These are phyloP conservation scores for Phytophthora meadii DNA, from an alignment of 352 stramenopile species.

Conservation along the genomic window DNA sequence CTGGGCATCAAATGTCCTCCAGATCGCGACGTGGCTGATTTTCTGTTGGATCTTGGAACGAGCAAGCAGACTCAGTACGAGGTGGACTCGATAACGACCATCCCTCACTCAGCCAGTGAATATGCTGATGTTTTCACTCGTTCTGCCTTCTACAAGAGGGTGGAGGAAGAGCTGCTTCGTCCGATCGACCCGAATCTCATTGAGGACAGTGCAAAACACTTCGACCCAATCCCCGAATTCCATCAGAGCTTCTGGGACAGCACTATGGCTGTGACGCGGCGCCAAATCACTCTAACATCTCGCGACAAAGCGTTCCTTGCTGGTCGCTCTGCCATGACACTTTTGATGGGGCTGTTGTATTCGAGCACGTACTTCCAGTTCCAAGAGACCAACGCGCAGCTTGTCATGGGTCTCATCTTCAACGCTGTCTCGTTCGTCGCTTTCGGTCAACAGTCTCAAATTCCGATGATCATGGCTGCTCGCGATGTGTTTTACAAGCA, in stretches of 20 bases:
- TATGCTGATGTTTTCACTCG: slow-evolving; percentile 31
- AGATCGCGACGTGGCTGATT: slow-evolving; percentile 88
- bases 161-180: slow-evolving; percentile 22
- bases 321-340: slow-evolving; percentile 39
- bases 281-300: slow-evolving; percentile 49
- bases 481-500: slow-evolving; percentile 84
- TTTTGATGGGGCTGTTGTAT: slow-evolving; percentile 53
- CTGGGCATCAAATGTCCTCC: slow-evolving; percentile 67
- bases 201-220: slow-evolving; percentile 66
- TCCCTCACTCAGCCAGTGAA: slow-evolving; percentile 30
- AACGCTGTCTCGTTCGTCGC: slow-evolving; percentile 71
- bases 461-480: slow-evolving; percentile 72
- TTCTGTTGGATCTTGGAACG: slow-evolving; percentile 77
- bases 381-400: slow-evolving; percentile 33
- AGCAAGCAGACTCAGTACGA: slow-evolving; percentile 49
- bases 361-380: slow-evolving; percentile 51
- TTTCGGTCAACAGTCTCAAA: slow-evolving; percentile 64
- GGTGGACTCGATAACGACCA: slow-evolving; percentile 2
- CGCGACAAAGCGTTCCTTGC: slow-evolving; percentile 44
- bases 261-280: slow-evolving; percentile 32
- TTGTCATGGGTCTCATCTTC: slow-evolving; percentile 82
- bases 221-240: slow-evolving; percentile 67
- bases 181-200: slow-evolving; percentile 12
- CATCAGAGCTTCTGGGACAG: slow-evolving; percentile 38
- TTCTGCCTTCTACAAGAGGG: slow-evolving; percentile 19